Evolutionary conservation across 352 stramenopile genomes (phyloP).

Genomic region (Phytophthora constricta): DNA sequence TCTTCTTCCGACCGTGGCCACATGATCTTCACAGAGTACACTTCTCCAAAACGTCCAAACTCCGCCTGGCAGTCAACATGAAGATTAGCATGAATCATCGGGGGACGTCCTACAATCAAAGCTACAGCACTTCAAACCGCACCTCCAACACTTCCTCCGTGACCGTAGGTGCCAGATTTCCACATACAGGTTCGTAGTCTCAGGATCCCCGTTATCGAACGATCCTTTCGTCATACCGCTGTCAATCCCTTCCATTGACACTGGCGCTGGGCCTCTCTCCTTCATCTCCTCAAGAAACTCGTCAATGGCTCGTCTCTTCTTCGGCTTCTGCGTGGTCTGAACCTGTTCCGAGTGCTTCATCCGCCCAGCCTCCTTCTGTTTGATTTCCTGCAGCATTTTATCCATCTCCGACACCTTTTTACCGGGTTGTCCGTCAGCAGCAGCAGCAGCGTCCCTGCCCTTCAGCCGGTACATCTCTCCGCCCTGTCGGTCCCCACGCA

Average conservation of each 20-base stretch:
- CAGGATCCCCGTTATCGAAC: slow-evolving; percentile 84
- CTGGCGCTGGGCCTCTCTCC: slow-evolving; percentile 42
- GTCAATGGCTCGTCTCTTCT: slow-evolving; percentile 85
- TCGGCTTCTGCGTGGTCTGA: slow-evolving; percentile 20
- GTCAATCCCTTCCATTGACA: slow-evolving; percentile 24
- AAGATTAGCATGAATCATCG: no score
- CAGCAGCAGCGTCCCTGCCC: slow-evolving; percentile 12
- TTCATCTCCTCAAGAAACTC: slow-evolving; percentile 92
- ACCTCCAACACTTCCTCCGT: slow-evolving; percentile 92
- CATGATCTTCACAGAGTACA: slow-evolving; percentile 98
- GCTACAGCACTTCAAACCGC: slow-evolving; percentile 2
- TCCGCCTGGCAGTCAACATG: slow-evolving; percentile 52
- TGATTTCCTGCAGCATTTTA: slow-evolving; percentile 76
- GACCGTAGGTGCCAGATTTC: slow-evolving; percentile 92
- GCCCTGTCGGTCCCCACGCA: background rate
- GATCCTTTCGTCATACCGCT: slow-evolving; percentile 58
- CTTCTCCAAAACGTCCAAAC: slow-evolving; percentile 91
- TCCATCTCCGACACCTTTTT: slow-evolving; percentile 72
- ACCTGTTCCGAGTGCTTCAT: slow-evolving; percentile 23
- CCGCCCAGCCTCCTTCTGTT: slow-evolving; percentile 52
- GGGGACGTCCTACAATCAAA: no score
- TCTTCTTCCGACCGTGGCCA: slow-evolving; percentile 97
- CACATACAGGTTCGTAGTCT: slow-evolving; percentile 95
- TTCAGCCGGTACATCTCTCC: slow-evolving; percentile 50
- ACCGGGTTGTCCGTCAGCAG: slow-evolving; percentile 3